Evolutionary conservation across 371 early-diverging fungal genomes (phyloP).

Genomic region (Mortierella sp.): DNA sequence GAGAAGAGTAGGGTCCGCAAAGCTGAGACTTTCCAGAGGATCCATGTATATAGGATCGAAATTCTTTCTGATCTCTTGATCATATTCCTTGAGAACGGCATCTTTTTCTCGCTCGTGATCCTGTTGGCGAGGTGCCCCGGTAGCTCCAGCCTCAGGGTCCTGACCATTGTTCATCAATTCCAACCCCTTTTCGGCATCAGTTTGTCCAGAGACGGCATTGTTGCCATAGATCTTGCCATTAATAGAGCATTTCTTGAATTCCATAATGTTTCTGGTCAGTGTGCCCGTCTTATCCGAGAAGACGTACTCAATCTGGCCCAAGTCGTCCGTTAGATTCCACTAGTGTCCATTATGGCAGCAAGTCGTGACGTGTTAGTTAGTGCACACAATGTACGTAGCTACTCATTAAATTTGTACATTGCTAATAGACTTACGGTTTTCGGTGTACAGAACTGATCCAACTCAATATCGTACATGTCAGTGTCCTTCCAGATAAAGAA

Average conservation of each 20-base stretch:
- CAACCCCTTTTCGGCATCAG: conserved; percentile 70
- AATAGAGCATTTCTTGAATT: conserved; percentile 91
- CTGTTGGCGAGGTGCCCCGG: background rate
- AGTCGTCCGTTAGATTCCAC: conserved; percentile 96
- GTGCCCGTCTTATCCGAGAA: conserved; percentile 99
- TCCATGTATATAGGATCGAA: conserved; percentile 84
- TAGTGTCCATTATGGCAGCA: conserved; percentile 28
- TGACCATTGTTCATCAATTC: conserved; percentile 60
- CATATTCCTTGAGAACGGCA: conserved; percentile 70
- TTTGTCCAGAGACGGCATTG: conserved; percentile 73
- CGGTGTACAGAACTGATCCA: conserved; percentile 78
- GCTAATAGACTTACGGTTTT: conserved; percentile 63
- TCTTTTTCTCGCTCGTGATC: conserved; percentile 48
- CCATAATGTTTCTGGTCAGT: conserved; percentile 93
- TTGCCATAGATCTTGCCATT: conserved; percentile 86
- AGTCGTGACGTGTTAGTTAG: background rate
- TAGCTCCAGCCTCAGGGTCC: conserved; percentile 15
- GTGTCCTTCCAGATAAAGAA: conserved; percentile 89
- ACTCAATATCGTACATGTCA: conserved; percentile 85
- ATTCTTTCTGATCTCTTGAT: conserved; percentile 67
- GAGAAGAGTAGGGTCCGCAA: conserved; percentile 87
- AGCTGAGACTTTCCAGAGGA: conserved; percentile 74
- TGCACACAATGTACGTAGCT: background rate
- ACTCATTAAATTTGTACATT: background rate
- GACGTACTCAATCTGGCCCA: conserved; percentile 96